Evolutionary conservation across 192 early-diverging fungal genomes (phyloP), one percentile per base, ranked within the genome.

Genomic region (Paraglomus brasilianum): DNA sequence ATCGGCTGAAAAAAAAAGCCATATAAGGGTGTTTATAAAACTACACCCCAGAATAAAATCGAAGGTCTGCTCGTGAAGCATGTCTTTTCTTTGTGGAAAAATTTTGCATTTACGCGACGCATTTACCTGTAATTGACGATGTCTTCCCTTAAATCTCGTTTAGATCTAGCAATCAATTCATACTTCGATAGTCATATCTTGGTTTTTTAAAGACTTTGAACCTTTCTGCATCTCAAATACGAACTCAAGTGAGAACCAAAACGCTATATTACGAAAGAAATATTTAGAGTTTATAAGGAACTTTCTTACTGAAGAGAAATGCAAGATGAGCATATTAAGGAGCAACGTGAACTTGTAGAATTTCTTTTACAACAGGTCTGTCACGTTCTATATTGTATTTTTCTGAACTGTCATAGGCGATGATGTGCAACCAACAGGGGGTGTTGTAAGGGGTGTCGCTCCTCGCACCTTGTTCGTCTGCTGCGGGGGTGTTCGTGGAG

Each of bases 321-420:
- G n/a, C 56, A 58, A 58, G 8, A 30, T 58, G 56, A 58, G 22
- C 24, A 17, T 58, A 58, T 8, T 58, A 30, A 58, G 56, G 56
- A 58, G 24, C 8, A 58, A 30, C 40, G 24, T 58, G 56, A 30
- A 58, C 22, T 58, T 58, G 56, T 58, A 58, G n/a, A 58, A 58
- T 30, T 58, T 58, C 24, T 24, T 58, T 58, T 58, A 58, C 8
- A 58, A 58, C 24, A 58, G 24, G 24, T 58, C 8, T 58, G 24
- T 30, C 56, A 58, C 56, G 13, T 58, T 58, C 38, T 58, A 58
- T 58, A 58, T 30, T 58, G 56, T 58, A 58, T 58, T 58, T 58
- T 58, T 30, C 24, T 58, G 22, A 58, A 58, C 56, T 58, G 56
- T 58, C 14, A 58, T 24, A 58, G 56, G 24, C 7, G 24, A 58